Evolutionary conservation across 1,284 basidiomycete genomes (phyloP), one percentile per base, ranked within the genome.

Genomic region (Ustilago xerochloae): DNA sequence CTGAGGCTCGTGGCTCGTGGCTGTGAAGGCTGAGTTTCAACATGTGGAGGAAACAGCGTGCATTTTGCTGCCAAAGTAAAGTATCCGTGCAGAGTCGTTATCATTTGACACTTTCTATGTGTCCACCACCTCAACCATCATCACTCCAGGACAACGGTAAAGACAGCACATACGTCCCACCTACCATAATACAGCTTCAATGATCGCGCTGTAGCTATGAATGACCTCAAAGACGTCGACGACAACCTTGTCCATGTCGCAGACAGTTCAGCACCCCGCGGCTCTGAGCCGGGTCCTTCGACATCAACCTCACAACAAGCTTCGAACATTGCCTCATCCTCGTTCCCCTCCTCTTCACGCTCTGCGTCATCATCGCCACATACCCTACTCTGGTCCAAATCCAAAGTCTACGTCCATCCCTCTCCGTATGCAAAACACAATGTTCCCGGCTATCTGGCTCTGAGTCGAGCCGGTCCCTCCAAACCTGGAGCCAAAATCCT

Each of bases 371-470:
- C 60, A 6, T 33, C 38, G 22, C 10, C 56, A 16, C 71, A 75
- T 29, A 67, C 63, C 2, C 67, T 75, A 0, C 66, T 75, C n/a
- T 75, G 67, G 66, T 70, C 67, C 48, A 75, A 75, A 29, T 75
- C 68, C 45, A 75, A 75, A 29, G 80, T 78, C 28, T 77, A 78
- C 36, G 62, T 80, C 16, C 94, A 98, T 80, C 95, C 96, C 0
- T 96, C 94, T 0, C 90, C 92, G 2, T 95, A 94, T 82, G 88
- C 91, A 3, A 89, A 91, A 77, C 95, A 97, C 85, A 97, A 98
- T 84, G 92, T 97, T 29, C 90, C 93, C 4, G 96, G 96, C 4
- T 97, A 95, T 84, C 68, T 80, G 30, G 74, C 78, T 12, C 69
- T 80, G 43, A 61, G 65, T 5, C 51, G 64, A 16, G 55, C 62